Conservation (phyloP, 192 early-diverging fungal genomes). For the Radiomyces spectabilis region DNA sequence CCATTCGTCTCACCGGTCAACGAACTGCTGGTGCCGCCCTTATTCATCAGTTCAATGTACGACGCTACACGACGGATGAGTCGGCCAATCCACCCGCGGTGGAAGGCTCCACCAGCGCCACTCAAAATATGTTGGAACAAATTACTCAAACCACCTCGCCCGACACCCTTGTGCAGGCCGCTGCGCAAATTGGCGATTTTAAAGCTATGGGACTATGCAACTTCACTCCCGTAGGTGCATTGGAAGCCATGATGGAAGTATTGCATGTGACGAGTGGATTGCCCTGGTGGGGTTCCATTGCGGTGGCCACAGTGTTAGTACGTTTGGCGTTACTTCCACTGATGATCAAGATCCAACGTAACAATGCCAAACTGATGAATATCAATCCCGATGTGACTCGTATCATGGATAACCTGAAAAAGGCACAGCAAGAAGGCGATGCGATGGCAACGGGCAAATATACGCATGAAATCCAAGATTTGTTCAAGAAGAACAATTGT, state of each 20-base stretch:
- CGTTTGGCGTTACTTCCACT: slow-evolving; percentile 69
- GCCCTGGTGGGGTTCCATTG: slow-evolving; percentile 94
- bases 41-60: too few species aligned
- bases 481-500: slow-evolving; percentile 59
- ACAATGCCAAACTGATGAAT: slow-evolving; percentile 59
- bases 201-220: slow-evolving; percentile 72
- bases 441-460: slow-evolving; percentile 34
- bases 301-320: slow-evolving; percentile 53
- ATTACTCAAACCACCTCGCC: slow-evolving; percentile 2
- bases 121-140: slow-evolving; percentile 1
- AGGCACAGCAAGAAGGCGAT: slow-evolving; percentile 53
- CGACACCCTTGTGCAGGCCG: slow-evolving; percentile 36
- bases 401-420: slow-evolving; percentile 56
- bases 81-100: too few species aligned
- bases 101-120: too few species aligned
- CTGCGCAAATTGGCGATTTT: slow-evolving; percentile 80
- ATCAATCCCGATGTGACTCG: slow-evolving; percentile 64
- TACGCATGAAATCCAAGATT: slow-evolving; percentile 45
- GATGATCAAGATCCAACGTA: slow-evolving; percentile 62
- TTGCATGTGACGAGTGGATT: slow-evolving; percentile 76
- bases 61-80: too few species aligned
- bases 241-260: slow-evolving; percentile 69
- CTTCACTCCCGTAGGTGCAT: slow-evolving; percentile 60
- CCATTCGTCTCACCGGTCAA: too few species aligned
- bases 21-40: too few species aligned